Evolutionary conservation across 1,139 yeast genomes (phyloP).

Genomic region (Candida sp.): DNA sequence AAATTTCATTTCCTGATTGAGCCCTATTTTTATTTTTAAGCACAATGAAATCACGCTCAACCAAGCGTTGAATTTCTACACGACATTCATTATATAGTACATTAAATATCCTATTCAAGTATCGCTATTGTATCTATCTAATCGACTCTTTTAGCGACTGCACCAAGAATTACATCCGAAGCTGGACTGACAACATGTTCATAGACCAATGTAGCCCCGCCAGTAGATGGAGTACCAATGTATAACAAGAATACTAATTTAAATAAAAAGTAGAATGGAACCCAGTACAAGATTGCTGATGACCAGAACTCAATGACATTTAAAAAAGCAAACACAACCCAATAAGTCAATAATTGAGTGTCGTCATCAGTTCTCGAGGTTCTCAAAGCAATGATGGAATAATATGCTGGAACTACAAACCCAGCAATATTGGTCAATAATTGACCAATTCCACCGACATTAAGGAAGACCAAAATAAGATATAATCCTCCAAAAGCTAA

Average conservation of each 20-base stretch:
- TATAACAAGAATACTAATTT: conserved; percentile 87
- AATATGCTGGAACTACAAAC: conserved; percentile 86
- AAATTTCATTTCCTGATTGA: not conserved
- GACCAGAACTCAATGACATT: conserved; percentile 96
- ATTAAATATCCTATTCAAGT: not conserved
- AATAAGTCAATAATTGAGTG: conserved; percentile 84
- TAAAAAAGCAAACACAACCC: conserved; percentile 95
- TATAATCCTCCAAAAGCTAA: conserved; percentile 63
- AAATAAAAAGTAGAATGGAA: conserved; percentile 94
- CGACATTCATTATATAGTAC: not conserved
- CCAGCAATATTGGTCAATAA: conserved; percentile 91
- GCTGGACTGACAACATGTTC: conserved; percentile 64
- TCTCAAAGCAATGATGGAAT: conserved; percentile 80
- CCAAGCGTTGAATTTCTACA: not conserved
- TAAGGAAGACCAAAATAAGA: conserved; percentile 75
- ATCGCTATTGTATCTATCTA: not conserved
- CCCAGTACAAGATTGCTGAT: conserved; percentile 84
- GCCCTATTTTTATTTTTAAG: not conserved
- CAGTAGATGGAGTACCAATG: conserved; percentile 82
- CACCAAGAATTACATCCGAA: conserved; percentile 50
- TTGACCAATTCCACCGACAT: conserved; percentile 93
- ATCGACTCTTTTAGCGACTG: conserved; percentile 15
- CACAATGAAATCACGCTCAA: too few species aligned
- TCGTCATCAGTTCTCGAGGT: conserved; percentile 70
- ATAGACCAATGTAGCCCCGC: conserved; percentile 81